phyloP scores from a whole-genome alignment of 2,329 filamentous ascomycete species.

The Talaromyces verruculosus region DNA sequence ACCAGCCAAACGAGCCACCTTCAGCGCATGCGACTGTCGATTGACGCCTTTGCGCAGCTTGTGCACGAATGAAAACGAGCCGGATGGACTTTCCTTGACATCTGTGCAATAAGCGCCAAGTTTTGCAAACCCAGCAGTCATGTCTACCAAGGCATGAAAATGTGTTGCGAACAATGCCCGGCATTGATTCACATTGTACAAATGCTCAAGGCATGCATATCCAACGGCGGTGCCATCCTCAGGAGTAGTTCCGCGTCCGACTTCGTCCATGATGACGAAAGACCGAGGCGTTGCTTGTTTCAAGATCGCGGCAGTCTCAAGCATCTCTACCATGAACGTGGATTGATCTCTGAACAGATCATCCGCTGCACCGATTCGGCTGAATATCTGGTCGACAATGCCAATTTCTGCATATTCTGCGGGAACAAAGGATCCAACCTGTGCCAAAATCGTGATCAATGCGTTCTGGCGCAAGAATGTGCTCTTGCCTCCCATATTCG shows the following conservation, averaged over 20 bases:
- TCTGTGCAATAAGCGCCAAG: constrained; percentile 86
- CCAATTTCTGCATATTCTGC: constrained; percentile 82
- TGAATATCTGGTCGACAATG: constrained; percentile 94
- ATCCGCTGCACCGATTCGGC: constrained; percentile 88
- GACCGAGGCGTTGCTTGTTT: constrained; percentile 77
- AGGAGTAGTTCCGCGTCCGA: constrained; percentile 89
- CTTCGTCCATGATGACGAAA: constrained; percentile 98
- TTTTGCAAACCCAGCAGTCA: constrained; percentile 60
- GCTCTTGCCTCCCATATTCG: constrained; percentile 99
- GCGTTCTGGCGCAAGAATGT: constrained; percentile 96
- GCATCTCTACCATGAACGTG: constrained; percentile 99
- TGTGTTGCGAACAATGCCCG: constrained; percentile 91
- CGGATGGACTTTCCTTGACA: constrained; percentile 70
- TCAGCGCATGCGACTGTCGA: constrained; percentile 82
- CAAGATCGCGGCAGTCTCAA: constrained; percentile 89
- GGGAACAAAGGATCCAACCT: constrained; percentile 89
- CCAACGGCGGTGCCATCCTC: constrained; percentile 88
- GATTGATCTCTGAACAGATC: constrained; percentile 93
- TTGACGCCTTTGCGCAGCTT: constrained; percentile 79
- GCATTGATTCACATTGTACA: constrained; percentile 74
- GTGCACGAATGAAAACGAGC: constrained; percentile 81
- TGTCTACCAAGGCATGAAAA: constrained; percentile 81
- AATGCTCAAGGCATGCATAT: constrained; percentile 81
- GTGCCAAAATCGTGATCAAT: constrained; percentile 87
- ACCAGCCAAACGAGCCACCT: constrained; percentile 86